Percentiles rank a stretch among this genome's conserved stretches.
These are phyloP conservation scores for Sarocladiaceae sp. DNA, from an alignment of 2,329 filamentous ascomycete species.

Conservation along the genomic window DNA sequence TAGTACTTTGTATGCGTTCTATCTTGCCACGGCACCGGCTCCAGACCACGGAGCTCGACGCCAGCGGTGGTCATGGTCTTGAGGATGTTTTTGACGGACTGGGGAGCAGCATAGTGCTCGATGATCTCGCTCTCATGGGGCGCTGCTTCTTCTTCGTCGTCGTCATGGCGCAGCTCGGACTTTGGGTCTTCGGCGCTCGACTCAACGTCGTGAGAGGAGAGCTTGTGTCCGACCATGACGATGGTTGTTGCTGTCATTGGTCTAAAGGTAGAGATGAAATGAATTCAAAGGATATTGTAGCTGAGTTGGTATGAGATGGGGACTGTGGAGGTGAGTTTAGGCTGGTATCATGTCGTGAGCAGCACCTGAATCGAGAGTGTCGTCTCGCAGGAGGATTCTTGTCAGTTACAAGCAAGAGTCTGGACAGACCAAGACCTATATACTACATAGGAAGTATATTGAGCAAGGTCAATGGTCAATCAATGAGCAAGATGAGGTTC, in stretches of 20 bases:
- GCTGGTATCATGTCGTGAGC: too few species aligned
- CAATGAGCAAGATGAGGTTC: too few species aligned
- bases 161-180: not conserved
- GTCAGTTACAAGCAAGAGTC: too few species aligned
- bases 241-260: not conserved
- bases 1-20: conserved; percentile 6
- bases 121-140: not conserved
- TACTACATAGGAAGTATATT: too few species aligned
- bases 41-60: conserved; percentile 1
- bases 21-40: conserved; percentile 2
- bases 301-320: too few species aligned
- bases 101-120: not conserved
- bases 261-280: too few species aligned
- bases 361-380: too few species aligned
- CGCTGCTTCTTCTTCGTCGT: not conserved
- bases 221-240: not conserved
- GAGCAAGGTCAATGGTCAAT: too few species aligned
- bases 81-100: not conserved
- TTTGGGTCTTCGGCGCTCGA: not conserved
- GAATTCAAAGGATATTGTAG: too few species aligned
- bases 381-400: too few species aligned
- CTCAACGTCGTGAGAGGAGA: not conserved
- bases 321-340: too few species aligned
- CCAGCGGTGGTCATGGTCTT: not conserved
- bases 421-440: too few species aligned